These are phyloP conservation scores for Mycena vulgaris DNA, from an alignment of 768 basidiomycete genomes.

Conservation along the genomic window DNA sequence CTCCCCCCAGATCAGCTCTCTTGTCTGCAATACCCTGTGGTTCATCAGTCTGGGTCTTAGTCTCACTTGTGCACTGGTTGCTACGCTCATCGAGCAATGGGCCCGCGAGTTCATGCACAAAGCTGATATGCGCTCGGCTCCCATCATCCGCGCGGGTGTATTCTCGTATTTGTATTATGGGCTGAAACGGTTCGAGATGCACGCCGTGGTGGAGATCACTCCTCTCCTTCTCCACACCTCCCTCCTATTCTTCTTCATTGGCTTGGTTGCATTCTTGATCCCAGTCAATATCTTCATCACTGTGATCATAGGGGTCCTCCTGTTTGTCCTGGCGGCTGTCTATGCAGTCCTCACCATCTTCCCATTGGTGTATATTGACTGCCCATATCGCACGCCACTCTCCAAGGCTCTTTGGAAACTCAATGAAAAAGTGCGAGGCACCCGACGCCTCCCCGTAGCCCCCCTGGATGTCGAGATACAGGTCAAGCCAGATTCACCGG, in stretches of 20 bases:
- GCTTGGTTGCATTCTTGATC: slow-evolving; percentile 1
- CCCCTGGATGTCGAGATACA: background rate
- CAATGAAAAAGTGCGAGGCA: background rate
- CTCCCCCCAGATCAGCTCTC: background rate
- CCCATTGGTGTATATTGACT: slow-evolving; percentile 25
- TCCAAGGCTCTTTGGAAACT: slow-evolving; percentile 11
- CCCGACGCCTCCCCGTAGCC: too few relatives aligned
- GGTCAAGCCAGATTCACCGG: background rate
- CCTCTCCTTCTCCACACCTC: slow-evolving; percentile 9
- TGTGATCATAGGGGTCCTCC: background rate
- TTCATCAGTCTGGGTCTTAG: too few relatives aligned
- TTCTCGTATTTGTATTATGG: background rate
- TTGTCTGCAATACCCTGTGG: background rate
- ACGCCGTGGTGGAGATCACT: slow-evolving; percentile 2
- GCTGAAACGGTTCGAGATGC: background rate
- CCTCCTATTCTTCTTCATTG: slow-evolving; percentile 11
- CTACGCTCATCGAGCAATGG: too few relatives aligned
- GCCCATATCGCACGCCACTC: slow-evolving; percentile 36
- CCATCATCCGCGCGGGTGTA: too few relatives aligned
- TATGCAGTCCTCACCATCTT: slow-evolving; percentile 14
- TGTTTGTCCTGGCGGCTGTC: background rate
- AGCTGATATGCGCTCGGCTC: too few relatives aligned
- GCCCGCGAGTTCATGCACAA: too few relatives aligned
- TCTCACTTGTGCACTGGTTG: too few relatives aligned
- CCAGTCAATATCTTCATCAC: background rate